Conservation (phyloP, 306 rosid genomes). For the Echinosophora koreensis region DNA sequence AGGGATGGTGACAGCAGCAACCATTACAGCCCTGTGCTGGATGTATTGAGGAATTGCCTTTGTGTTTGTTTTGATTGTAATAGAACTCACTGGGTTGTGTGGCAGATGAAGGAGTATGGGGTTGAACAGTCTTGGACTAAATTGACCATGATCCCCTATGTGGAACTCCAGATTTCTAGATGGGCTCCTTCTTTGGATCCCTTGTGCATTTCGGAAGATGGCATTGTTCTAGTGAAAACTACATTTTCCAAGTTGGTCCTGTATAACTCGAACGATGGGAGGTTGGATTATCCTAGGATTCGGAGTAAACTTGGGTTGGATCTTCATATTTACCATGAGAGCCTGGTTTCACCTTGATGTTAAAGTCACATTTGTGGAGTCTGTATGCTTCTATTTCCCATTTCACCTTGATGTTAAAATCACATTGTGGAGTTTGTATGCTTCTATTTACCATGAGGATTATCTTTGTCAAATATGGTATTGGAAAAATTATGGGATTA, state of each 20-base stretch:
- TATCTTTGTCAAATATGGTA: too few relatives aligned
- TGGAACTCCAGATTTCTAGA: too few relatives aligned
- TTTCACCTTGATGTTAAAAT: background rate
- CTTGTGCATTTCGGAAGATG: conserved; percentile 11
- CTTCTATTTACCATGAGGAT: too few relatives aligned
- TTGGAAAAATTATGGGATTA: too few relatives aligned
- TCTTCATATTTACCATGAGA: background rate
- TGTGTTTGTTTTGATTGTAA: background rate
- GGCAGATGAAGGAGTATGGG: conserved; percentile 42
- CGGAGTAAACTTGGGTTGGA: background rate
- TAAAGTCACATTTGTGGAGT: background rate
- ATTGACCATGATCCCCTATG: background rate
- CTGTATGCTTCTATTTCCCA: too few relatives aligned
- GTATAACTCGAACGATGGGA: background rate
- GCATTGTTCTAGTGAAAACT: background rate
- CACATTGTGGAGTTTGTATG: background rate
- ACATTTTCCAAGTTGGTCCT: background rate
- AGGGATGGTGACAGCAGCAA: background rate
- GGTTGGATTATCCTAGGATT: background rate
- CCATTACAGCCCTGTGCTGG: background rate
- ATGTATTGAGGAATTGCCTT: conserved; percentile 15
- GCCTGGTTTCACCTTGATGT: conserved; percentile 16
- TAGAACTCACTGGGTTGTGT: conserved; percentile 16
- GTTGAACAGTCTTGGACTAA: conserved; percentile 38
- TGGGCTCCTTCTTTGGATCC: background rate